Evolutionary conservation across 2,329 filamentous ascomycete species (phyloP), one percentile per base, ranked within the genome.

Genomic region (Aspergillus brasiliensis): DNA sequence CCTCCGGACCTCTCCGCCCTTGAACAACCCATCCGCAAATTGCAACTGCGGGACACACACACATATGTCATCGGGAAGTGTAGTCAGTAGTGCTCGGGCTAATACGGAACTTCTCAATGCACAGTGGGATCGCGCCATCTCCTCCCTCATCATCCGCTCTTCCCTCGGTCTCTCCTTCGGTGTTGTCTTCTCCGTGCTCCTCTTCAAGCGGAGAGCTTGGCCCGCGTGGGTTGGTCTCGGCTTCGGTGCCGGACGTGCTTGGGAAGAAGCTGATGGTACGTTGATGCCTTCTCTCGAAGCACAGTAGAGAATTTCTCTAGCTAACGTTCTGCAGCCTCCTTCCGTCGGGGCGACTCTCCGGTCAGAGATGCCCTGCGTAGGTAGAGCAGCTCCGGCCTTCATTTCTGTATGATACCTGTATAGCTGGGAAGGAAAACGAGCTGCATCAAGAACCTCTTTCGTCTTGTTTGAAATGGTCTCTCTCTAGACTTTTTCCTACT

Each of bases 131-230:
- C 94, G 91, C 82, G 97, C 95, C 81, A 88, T 99, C 71, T 98
- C 95, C 71, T 97, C 96, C 75, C 87, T 97, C 79, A 87, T 99
- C 76, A 96, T 99, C 84, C 93, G 96, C 80, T 98, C 94, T 67
- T 89, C 91, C 58, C 90, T 99, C 78, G 95, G 95, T 74, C 90
- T 98, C 76, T 92, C 91, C 70, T 99, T 99, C 81, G 95, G 95
- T 76, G 90, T 99, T 78, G 91, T 99, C 81, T 98, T 99, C 84
- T 98, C 95, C 63, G 93, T 99, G 63, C 90, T 99, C 60, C 82
- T 99, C 58, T 99, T 99, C 87, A 97, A 96, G 86, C 90, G 96
- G 80, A 89, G 95, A 82, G 91, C 95, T 67, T 99, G 94, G 92
- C 95, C 95, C 59, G 95, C 93, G n/a, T 95, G 92, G 76, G 86